phyloP scores from a whole-genome alignment of 2,329 filamentous ascomycete genomes.

The Penicillium sp. region DNA sequence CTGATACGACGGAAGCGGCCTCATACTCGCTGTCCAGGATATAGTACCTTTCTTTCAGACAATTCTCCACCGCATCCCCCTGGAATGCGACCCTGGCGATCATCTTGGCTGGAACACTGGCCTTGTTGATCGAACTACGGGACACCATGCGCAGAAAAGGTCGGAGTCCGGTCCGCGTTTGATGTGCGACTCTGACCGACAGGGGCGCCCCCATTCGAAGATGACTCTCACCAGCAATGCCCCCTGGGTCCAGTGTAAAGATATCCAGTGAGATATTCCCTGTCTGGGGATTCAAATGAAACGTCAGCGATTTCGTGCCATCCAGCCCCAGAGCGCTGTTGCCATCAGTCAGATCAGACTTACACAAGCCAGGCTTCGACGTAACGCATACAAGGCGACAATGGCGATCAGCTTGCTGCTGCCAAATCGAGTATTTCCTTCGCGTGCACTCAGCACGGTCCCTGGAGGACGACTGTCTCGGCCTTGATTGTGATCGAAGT shows the following conservation, averaged over 20 bases:
- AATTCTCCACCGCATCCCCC: conserved; percentile 31
- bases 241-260: conserved; percentile 41
- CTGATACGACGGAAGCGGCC: conserved; percentile 39
- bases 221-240: conserved; percentile 31
- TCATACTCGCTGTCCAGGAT: conserved; percentile 40
- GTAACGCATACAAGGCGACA: conserved; percentile 41
- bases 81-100: conserved; percentile 42
- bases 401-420: conserved; percentile 43
- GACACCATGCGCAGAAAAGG: conserved; percentile 40
- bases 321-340: background rate
- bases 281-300: conserved; percentile 43
- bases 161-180: conserved; percentile 38
- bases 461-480: conserved; percentile 24
- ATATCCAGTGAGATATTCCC: conserved; percentile 42
- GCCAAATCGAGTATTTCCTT: conserved; percentile 36
- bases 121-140: conserved; percentile 40
- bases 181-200: conserved; percentile 36
- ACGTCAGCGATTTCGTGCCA: background rate
- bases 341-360: conserved; percentile 22
- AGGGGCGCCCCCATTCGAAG: conserved; percentile 29
- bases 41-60: conserved; percentile 38
- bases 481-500: conserved; percentile 34
- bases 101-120: conserved; percentile 39
- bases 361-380: conserved; percentile 39
- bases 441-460: conserved; percentile 32